phyloP scores from a whole-genome alignment of 2,329 filamentous ascomycete genomes.

The Metarhizium sp. region DNA sequence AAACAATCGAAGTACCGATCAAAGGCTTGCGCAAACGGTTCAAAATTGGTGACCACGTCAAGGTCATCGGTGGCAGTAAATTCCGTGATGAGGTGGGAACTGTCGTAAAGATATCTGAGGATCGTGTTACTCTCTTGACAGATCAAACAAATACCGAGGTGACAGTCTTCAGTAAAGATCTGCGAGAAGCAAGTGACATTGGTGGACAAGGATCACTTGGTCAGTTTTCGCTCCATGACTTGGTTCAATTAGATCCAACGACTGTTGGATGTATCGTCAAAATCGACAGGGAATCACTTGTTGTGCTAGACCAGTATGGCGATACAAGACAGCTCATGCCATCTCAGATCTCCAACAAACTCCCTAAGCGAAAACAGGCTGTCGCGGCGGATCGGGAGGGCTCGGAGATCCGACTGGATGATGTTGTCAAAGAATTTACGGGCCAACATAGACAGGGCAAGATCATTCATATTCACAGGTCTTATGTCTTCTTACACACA shows the following conservation, averaged over 20 bases:
- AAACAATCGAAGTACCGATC: constrained; percentile 84
- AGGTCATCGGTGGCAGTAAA: constrained; percentile 92
- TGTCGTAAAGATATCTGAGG: constrained; percentile 87
- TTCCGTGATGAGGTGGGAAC: constrained; percentile 95
- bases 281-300: constrained; percentile 86
- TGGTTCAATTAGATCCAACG: constrained; percentile 86
- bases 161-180: constrained; percentile 94
- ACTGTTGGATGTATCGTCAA: constrained; percentile 93
- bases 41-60: constrained; percentile 90
- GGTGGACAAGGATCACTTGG: constrained; percentile 78
- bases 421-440: constrained; percentile 83
- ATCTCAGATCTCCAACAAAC: constrained; percentile 83
- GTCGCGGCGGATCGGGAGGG: constrained; percentile 91
- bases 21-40: constrained; percentile 91
- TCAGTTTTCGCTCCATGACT: constrained; percentile 84
- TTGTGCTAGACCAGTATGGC: constrained; percentile 84
- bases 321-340: constrained; percentile 74
- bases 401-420: constrained; percentile 83
- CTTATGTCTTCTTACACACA: constrained; percentile 85
- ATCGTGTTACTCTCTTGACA: constrained; percentile 84
- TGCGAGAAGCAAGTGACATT: constrained; percentile 86
- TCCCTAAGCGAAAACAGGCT: constrained; percentile 71
- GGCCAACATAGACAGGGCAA: constrained; percentile 80
- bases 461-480: constrained; percentile 88
- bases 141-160: constrained; percentile 91